Conservation (phyloP, 495 filamentous ascomycete genomes). For the Geoglossum glabrum region DNA sequence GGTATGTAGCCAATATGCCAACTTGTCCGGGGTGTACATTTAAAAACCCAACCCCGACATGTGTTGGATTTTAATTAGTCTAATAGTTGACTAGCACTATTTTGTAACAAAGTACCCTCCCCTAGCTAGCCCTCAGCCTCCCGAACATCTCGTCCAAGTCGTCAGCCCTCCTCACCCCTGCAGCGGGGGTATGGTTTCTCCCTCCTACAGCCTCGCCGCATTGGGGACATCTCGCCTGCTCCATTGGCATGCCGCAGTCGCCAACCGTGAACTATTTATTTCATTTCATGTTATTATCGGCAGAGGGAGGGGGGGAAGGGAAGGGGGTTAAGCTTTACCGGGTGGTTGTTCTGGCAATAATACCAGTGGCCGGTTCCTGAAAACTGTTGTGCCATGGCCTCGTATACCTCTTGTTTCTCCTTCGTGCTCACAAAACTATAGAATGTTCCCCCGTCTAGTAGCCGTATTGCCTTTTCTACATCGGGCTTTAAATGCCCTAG, state of each 20-base stretch:
- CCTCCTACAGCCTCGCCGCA: constrained; percentile 44
- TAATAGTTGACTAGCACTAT: no score
- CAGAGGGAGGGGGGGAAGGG: no score
- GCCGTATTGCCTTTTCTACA: constrained; percentile 17
- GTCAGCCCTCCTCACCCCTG: constrained; percentile 28
- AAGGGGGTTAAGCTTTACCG: no score
- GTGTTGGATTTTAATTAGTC: no score
- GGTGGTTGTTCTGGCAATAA: constrained; percentile 43
- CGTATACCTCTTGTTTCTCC: constrained; percentile 23
- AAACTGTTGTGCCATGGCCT: constrained; percentile 31
- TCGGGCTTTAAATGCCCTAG: constrained; percentile 14
- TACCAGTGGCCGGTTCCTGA: constrained; percentile 46
- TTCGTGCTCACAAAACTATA: constrained; percentile 25
- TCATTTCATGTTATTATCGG: no score
- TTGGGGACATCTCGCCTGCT: constrained; percentile 41
- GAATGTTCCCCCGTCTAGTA: constrained; percentile 19
- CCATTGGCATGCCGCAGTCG: constrained; percentile 52
- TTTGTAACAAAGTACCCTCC: no score
- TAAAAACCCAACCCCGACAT: no score
- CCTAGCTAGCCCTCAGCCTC: no score
- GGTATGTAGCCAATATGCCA: no score
- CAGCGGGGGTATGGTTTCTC: constrained; percentile 26
- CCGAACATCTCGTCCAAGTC: no score
- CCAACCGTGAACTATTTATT: constrained; percentile 50
- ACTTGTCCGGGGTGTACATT: no score